Percentiles rank a stretch among this genome's conserved stretches.
These are phyloP conservation scores for Coemansia sp. DNA, from an alignment of 192 early-diverging fungal species.

Conservation along the genomic window DNA sequence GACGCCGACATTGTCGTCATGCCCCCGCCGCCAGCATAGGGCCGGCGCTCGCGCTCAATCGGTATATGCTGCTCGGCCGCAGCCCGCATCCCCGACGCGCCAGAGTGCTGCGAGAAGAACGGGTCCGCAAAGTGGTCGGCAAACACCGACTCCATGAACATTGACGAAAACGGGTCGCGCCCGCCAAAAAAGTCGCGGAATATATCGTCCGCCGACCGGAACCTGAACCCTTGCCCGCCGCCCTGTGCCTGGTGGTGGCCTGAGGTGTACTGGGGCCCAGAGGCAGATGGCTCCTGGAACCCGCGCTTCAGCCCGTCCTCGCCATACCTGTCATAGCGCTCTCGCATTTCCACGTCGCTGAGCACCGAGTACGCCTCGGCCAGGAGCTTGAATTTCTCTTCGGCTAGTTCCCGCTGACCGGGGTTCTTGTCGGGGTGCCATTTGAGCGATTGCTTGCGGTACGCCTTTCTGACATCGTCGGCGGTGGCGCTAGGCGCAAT, in stretches of 20 bases:
- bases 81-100: slow-evolving; percentile 15
- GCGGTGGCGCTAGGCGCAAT: slow-evolving; percentile 61
- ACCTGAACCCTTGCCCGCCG: slow-evolving; percentile 21
- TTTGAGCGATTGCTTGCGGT: slow-evolving; percentile 70
- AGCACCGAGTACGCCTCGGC: slow-evolving; percentile 58
- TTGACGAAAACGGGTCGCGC: slow-evolving; percentile 44
- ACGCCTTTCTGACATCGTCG: slow-evolving; percentile 76
- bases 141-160: slow-evolving; percentile 44
- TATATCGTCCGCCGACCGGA: slow-evolving; percentile 46
- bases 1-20: slow-evolving; percentile 5
- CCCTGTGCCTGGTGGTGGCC: slow-evolving; percentile 1
- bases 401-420: slow-evolving; percentile 41
- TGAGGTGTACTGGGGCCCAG: slow-evolving; percentile 9
- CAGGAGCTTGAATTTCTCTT: slow-evolving; percentile 55
- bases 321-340: slow-evolving; percentile 51
- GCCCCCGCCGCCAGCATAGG: slow-evolving; percentile 24
- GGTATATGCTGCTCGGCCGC: slow-evolving; percentile 11
- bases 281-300: slow-evolving; percentile 26
- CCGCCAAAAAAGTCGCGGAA: slow-evolving; percentile 57
- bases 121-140: slow-evolving; percentile 38
- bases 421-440: slow-evolving; percentile 74
- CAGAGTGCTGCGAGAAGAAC: slow-evolving; percentile 39
- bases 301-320: slow-evolving; percentile 43
- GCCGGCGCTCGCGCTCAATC: slow-evolving; percentile 40
- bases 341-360: slow-evolving; percentile 39